A percentile compares a stretch with the other conserved stretches of the same genome.
Conservation (phyloP, 768 basidiomycete genomes). For the Leccinum uliginosum region DNA sequence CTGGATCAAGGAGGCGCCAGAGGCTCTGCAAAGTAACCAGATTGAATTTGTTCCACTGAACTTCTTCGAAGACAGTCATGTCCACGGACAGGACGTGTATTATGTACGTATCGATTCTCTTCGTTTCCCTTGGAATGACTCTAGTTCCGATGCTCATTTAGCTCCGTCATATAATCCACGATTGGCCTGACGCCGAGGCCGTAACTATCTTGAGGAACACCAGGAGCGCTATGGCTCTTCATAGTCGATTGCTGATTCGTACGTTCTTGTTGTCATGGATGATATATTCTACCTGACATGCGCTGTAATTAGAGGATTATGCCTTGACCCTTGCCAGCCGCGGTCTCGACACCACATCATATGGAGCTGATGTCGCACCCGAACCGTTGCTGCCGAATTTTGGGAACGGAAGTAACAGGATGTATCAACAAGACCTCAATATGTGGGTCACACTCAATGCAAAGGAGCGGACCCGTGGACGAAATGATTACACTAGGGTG, state of each 20-base stretch:
- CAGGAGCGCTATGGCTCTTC: constrained; percentile 24
- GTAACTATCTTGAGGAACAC: constrained; percentile 29
- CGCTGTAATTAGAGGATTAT: constrained; percentile 19
- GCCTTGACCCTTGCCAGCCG: constrained; percentile 10
- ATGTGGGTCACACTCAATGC: constrained; percentile 42
- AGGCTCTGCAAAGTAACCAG: not conserved
- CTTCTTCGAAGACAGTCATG: not conserved
- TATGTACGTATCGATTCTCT: not conserved
- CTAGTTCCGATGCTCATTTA: not conserved
- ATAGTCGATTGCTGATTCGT: constrained; percentile 34
- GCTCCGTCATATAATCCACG: constrained; percentile 30
- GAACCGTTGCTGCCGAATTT: constrained; percentile 46
- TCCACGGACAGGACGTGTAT: not conserved
- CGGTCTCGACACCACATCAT: constrained; percentile 2
- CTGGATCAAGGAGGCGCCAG: not conserved
- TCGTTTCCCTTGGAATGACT: not conserved
- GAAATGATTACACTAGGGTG: constrained; percentile 36
- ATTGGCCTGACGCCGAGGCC: constrained; percentile 35
- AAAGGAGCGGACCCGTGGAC: constrained; percentile 39
- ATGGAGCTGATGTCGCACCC: constrained; percentile 31
- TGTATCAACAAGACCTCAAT: constrained; percentile 42
- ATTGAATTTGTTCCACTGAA: not conserved
- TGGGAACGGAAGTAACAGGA: constrained; percentile 36
- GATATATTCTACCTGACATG: not conserved
- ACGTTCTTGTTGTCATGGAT: constrained; percentile 3